Base-by-base conservation (phyloP, 768 basidiomycete species). In the Cubamyces sp. region DNA sequence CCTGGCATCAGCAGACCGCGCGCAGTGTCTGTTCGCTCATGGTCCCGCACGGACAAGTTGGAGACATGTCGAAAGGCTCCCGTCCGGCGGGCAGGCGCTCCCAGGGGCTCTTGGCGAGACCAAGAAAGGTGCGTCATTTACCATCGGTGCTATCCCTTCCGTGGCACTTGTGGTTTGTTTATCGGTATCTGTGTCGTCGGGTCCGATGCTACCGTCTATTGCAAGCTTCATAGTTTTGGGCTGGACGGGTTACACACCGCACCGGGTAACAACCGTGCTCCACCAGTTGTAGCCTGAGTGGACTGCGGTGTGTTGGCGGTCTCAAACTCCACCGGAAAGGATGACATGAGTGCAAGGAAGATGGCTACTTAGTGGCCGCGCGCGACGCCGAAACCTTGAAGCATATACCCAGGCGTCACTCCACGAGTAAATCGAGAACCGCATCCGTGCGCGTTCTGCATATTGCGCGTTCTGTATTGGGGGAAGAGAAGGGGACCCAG, bases 61-160 rank as follows among this genome's bases (percentile, higher is more conserved):
- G 34, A 34, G 45, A 34, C 47, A 26, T 34, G 28, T 30, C 34
- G 49, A 43, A 43, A 59, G 57, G 23, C 57, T 59, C 57, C 57
- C 25, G 12, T 59, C 48, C 49, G 12, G 42, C 19, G 49, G 57
- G 28, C 41, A 12, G 25, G 25, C 12, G 16, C 45, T 51, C 49
- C 19, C 49, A 59, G 41, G 41, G 14, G 26, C 28, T 28, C 21
- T 34, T 49, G 23, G 14, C 34, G 56, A 25, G 15, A 12, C 19
- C 56, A 49, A 46, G 47, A 26, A 48, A 40, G 19, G 37, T n/a
- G 46, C 37, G 39, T 39, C 18, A 15, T 56, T 49, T 21, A 15
- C 56, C 21, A 18, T 18, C 11, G 34, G 34, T 34, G 34, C 34
- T 34, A 34, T 6, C 34, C 34, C 34, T 34, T 34, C 34, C 34